Base-by-base conservation (phyloP, 2,329 filamentous ascomycete species). In the Trichoderma atroviride region DNA sequence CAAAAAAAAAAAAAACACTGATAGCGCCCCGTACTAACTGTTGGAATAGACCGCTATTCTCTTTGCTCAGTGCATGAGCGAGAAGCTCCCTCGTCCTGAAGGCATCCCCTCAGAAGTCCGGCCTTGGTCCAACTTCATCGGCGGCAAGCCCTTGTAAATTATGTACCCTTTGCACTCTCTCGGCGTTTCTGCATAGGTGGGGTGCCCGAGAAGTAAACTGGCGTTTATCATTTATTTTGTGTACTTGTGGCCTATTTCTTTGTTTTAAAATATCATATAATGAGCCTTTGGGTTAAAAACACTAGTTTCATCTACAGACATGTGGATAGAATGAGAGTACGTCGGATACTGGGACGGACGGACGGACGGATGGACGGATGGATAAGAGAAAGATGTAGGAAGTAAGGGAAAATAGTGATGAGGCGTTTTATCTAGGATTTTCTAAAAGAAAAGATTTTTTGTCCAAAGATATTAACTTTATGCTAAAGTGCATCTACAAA, bases 41-140 rank as follows among this genome's bases (percentile, higher is more conserved):
- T 9, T 55, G 0, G 55, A 14, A 14, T 73, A 97, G 94, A 99
- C 96, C 75, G 95, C 96, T 71, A 90, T 96, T 73, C 92, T 98
- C 75, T 98, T 98, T 78, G 94, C 96, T 71, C 92, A 93, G 81
- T 98, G 96, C 83, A 96, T 99, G 93, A 96, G 86, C 82, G 92
- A 94, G 86, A 99, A 98, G 86, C 87, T 99, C 61, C 96, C 96
- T 71, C 90, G 93, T 76, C 84, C 88, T 71, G 93, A 96, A 79
- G 95, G 94, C 66, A 95, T 97, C 73, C 96, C 96, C 59, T 85
- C 88, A 59, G 96, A 99, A 83, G 96, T 98, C 77, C 90, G 92
- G 80, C 90, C 91, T 77, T 99, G 96, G 96, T 96, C 93, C 74
- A 91, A 98, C 76, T 99, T 98, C 81, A 92, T 97, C 76, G 94